Conservation (phyloP, 371 early-diverging fungal genomes). For the Mucor circinelloides region DNA sequence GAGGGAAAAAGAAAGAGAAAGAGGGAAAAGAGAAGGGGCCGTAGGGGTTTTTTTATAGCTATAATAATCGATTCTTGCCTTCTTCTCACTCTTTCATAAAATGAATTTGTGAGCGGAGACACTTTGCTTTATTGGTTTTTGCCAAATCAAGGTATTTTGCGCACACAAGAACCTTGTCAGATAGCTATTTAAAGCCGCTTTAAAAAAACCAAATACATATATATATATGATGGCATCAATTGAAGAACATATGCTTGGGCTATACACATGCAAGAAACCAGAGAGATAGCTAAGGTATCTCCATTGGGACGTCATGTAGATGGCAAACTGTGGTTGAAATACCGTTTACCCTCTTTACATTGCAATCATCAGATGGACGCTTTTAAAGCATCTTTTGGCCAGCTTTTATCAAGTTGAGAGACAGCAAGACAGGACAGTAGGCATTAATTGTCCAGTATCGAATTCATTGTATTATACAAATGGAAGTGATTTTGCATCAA, state of each 20-base stretch:
- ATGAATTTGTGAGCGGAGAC: slow-evolving; percentile 5
- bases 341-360: not conserved
- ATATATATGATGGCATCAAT: not conserved
- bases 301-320: too few relatives aligned
- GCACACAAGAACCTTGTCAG: slow-evolving; percentile 2
- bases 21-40: not conserved
- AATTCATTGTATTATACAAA: not conserved
- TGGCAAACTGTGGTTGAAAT: not conserved
- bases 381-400: too few relatives aligned
- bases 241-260: not conserved
- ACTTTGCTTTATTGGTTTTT: slow-evolving; percentile 6
- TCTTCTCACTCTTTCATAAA: not conserved
- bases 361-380: too few relatives aligned
- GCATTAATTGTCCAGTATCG: not conserved
- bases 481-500: not conserved
- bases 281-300: not conserved
- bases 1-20: slow-evolving; percentile 3
- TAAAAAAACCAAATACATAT: not conserved
- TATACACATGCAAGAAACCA: not conserved
- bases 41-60: not conserved
- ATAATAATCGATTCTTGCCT: not conserved
- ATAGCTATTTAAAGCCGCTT: slow-evolving; percentile 1
- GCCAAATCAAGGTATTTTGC: slow-evolving; percentile 5
- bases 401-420: not conserved
- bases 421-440: not conserved